Base-by-base conservation (phyloP, 2,329 filamentous ascomycete species). In the Biscogniauxia sp. region DNA sequence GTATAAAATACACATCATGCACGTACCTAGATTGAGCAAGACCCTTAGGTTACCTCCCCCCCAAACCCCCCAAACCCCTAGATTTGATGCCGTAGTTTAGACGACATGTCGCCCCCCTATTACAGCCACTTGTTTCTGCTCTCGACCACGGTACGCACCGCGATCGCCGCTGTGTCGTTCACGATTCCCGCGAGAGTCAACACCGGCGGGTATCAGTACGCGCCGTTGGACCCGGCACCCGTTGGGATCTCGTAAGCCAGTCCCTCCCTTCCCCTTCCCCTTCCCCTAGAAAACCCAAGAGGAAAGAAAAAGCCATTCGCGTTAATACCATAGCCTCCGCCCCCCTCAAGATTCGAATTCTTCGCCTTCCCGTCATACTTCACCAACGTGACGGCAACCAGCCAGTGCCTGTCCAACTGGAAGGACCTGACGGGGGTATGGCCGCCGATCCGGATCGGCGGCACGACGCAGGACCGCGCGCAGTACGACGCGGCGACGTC, bases 401-500 rank as follows among this genome's bases (percentile, higher is more conserved):
- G 71, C 0, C 78, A 79, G 64, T 86, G 84, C 61, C 73, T 86
- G 5, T 69, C 78, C 23, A 85, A 85, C 65, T 77, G 83, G 65
- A 78, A 79, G 61, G 73, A 77, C 13, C 61, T 84, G 54, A 80
- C 78, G 0, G 83, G 82, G 1, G 74, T 72, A 11, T 83, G 79
- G 79, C 82, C 83, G 7, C 82, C 82, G 0, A 77, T 85, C 53
- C 75, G 83, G 55, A 84, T 86, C 57, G 84, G 84, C n/a, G 83
- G 83, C 1, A 86, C 83, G 0, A 85, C 83, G 0, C 82, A 85
- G 75, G 83, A 85, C 64, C 78, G 83, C 4, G 83, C 83, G 1
- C 78, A 73, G 2, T 85, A 81, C 62, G 78, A 85, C 68, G 65
- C 82, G 1, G 68, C 71, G 1, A 78, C 75, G 0, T 73, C 73